Evolutionary conservation across 2,329 filamentous ascomycete species (phyloP).

Genomic region (Raffaelea deltoideospora): DNA sequence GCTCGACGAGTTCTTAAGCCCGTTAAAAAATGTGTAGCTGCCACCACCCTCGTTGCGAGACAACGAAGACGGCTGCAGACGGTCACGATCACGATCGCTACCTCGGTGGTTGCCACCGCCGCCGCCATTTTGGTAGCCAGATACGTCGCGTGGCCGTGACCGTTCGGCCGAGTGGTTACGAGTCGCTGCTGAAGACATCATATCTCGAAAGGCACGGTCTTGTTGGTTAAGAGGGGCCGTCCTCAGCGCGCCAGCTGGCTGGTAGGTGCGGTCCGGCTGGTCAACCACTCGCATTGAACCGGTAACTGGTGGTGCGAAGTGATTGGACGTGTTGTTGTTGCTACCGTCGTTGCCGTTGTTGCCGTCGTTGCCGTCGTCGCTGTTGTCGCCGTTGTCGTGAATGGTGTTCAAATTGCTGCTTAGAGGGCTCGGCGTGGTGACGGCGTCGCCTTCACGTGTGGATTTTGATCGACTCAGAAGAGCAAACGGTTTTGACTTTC

Average conservation of each 20-base stretch:
- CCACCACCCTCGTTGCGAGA: constrained; percentile 39
- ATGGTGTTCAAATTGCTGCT: constrained; percentile 25
- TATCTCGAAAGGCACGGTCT: constrained; percentile 53
- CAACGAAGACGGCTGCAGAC: constrained; percentile 36
- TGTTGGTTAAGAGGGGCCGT: constrained; percentile 47
- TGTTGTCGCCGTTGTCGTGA: neutral
- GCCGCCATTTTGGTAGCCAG: constrained; percentile 23
- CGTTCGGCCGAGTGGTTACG: constrained; percentile 65
- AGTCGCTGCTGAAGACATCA: constrained; percentile 49
- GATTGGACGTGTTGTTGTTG: constrained; percentile 1
- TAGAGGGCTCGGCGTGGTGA: no score
- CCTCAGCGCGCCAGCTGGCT: constrained; percentile 28
- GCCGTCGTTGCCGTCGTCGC: neutral
- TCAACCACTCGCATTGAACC: constrained; percentile 8
- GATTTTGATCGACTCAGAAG: constrained; percentile 37
- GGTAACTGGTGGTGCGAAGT: constrained; percentile 11
- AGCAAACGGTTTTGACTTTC: constrained; percentile 39
- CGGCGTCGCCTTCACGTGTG: no score
- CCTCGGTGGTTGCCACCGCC: constrained; percentile 1
- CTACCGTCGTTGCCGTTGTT: neutral
- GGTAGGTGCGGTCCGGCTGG: constrained; percentile 22
- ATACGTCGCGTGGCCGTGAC: constrained; percentile 26
- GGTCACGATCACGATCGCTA: constrained; percentile 26
- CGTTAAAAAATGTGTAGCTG: constrained; percentile 52
- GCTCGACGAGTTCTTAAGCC: constrained; percentile 55